Evolutionary conservation across 805 yeast genomes (phyloP).

Genomic region (Candida incommunis): DNA sequence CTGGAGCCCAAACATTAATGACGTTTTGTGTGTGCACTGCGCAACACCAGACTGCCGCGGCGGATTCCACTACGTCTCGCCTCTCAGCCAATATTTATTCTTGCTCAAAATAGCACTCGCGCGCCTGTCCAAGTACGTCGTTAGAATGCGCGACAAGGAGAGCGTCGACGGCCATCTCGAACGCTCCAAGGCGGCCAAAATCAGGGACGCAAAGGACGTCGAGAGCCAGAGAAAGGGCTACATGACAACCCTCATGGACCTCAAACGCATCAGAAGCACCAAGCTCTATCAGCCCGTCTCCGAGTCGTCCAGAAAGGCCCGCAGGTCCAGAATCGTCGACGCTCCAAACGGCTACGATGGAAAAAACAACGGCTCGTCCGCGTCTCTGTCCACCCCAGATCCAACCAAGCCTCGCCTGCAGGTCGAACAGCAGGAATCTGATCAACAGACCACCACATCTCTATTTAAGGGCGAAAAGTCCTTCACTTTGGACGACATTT

Average conservation of each 20-base stretch:
- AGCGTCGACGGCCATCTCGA: background rate
- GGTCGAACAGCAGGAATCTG: conserved; percentile 9
- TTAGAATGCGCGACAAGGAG: background rate
- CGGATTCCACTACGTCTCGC: conserved; percentile 47
- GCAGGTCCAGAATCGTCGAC: conserved; percentile 53
- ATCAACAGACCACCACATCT: conserved; percentile 27
- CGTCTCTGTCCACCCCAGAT: conserved; percentile 5
- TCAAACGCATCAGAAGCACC: conserved; percentile 58
- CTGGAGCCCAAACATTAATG: conserved; percentile 21
- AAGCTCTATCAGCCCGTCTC: conserved; percentile 50
- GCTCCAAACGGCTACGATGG: conserved; percentile 30
- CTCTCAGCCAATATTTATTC: conserved; percentile 59
- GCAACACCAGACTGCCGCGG: conserved; percentile 27
- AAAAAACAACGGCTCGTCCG: conserved; percentile 8
- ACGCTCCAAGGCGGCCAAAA: background rate
- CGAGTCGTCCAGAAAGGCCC: conserved; percentile 39
- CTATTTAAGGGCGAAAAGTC: conserved; percentile 69
- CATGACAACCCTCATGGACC: conserved; percentile 57
- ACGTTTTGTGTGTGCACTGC: conserved; percentile 51
- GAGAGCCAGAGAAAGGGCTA: conserved; percentile 25
- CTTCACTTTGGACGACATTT: conserved; percentile 88
- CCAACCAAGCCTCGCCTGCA: conserved; percentile 5
- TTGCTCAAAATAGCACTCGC: conserved; percentile 73
- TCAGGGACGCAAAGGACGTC: background rate
- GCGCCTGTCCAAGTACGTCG: conserved; percentile 26